Conservation (phyloP, 2,329 filamentous ascomycete genomes). For the Aspergillus hortae region DNA sequence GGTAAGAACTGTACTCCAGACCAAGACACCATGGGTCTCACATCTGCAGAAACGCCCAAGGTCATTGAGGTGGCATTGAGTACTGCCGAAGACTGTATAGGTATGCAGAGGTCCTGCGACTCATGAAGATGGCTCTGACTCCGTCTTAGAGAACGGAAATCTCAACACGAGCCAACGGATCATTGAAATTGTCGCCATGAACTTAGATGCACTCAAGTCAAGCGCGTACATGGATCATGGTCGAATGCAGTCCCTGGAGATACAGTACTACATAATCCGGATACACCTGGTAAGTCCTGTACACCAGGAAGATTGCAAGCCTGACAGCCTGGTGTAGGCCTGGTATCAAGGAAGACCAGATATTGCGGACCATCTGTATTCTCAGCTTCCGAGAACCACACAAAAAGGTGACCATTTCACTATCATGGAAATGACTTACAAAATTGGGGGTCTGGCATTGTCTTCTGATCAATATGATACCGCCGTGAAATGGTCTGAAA, state of each 20-base stretch:
- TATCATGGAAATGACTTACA: constrained; percentile 65
- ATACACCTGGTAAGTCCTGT: constrained; percentile 60
- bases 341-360: constrained; percentile 72
- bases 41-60: constrained; percentile 46
- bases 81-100: constrained; percentile 60
- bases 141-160: constrained; percentile 48
- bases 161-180: constrained; percentile 57
- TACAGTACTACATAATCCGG: constrained; percentile 64
- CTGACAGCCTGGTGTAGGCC: constrained; percentile 48
- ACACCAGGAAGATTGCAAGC: background rate
- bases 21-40: background rate
- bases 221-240: constrained; percentile 7
- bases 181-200: constrained; percentile 62
- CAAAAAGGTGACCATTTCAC: constrained; percentile 45
- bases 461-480: constrained; percentile 50
- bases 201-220: constrained; percentile 37
- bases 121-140: background rate
- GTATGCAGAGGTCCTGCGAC: constrained; percentile 34
- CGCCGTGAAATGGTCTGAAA: constrained; percentile 70
- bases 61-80: constrained; percentile 67
- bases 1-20: constrained; percentile 6
- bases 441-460: constrained; percentile 64
- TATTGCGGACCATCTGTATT: constrained; percentile 74
- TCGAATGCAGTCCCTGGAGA: constrained; percentile 22
- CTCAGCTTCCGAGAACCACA: constrained; percentile 49